A percentile compares a stretch with the other conserved stretches of the same genome.
These are phyloP conservation scores for Penicillium turbatum DNA, from an alignment of 495 filamentous ascomycete genomes.

Conservation along the genomic window DNA sequence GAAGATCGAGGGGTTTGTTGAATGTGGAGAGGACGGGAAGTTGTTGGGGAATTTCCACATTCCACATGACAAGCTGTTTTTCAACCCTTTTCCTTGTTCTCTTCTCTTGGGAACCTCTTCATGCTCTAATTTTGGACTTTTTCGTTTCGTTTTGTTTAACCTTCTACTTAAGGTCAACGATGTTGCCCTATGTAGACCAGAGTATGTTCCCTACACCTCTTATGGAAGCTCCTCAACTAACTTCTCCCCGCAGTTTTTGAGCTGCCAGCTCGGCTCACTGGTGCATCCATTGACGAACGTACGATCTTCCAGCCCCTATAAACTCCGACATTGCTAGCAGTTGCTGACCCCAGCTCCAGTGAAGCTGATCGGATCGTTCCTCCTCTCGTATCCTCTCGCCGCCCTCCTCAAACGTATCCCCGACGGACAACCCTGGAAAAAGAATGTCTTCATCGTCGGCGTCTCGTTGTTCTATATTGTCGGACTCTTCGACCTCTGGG, in stretches of 20 bases:
- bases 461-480: conserved; percentile 86
- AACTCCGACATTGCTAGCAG: not conserved
- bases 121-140: conserved; percentile 14
- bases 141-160: conserved; percentile 58
- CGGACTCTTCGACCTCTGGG: conserved; percentile 94
- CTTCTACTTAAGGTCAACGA: conserved; percentile 53
- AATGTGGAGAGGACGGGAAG: conserved; percentile 24
- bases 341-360: conserved; percentile 50
- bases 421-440: conserved; percentile 75
- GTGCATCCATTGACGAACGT: conserved; percentile 86
- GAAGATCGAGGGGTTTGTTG: conserved; percentile 10
- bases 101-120: not conserved
- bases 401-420: conserved; percentile 87
- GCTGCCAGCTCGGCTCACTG: conserved; percentile 59
- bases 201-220: conserved; percentile 36
- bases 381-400: conserved; percentile 90
- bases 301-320: conserved; percentile 27
- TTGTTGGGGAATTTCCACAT: conserved; percentile 24
- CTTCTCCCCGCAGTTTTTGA: conserved; percentile 58
- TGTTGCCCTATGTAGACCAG: conserved; percentile 89
- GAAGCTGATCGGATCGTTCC: conserved; percentile 86
- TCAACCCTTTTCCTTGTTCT: conserved; percentile 12
- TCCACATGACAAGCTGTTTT: conserved; percentile 28
- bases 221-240: conserved; percentile 16
- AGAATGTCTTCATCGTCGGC: conserved; percentile 82